Base-by-base conservation (phyloP, 257 asterid genomes). In the Solanum acaule region DNA sequence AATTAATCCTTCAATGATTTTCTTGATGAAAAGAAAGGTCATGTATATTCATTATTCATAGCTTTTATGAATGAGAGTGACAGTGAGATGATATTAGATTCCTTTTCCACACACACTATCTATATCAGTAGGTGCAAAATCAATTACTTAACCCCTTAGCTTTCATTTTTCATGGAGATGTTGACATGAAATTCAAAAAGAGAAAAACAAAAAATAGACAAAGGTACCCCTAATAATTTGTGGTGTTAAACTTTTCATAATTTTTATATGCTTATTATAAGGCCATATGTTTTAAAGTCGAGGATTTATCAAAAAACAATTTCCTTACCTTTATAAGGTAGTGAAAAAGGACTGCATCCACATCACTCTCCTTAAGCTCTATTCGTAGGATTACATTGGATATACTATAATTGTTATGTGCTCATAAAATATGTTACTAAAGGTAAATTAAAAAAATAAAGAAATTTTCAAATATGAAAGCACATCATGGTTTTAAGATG, bases 31-130 rank as follows among this genome's bases (percentile, higher is more conserved):
- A 44, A 79, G 25, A 79, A 44, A 42, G 25, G 85, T 42, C 38
- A 16, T 79, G 85, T 79, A 61, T 27, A 44, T 44, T 44, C 85
- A 71, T 71, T 71, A 71, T 71, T 31, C 7, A 79, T 44, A 79
- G 85, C 85, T 79, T 78, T 79, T 42, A 16, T 79, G 85, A 44
- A 78, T 78, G 85, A 44, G 65, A 14, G 65, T 78, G 85, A 79
- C 65, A 79, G 4, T 78, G 85, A 78, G 65, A 79, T 73, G 46
- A 34, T 37, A 35, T 37, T 35, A 37, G 83, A 75, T 35, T 35
- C 49, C 52, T 35, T 75, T 34, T 73, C 29, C 46, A 22, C 49
- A 72, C 13, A 35, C 11, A 2, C 31, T 75, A 35, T 75, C 49
- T 75, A 35, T 35, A 75, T 75, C 82, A 75, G 52, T 75, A 35